Base-by-base conservation (phyloP, 2,329 filamentous ascomycete genomes). In the Colletotrichum kahawae region DNA sequence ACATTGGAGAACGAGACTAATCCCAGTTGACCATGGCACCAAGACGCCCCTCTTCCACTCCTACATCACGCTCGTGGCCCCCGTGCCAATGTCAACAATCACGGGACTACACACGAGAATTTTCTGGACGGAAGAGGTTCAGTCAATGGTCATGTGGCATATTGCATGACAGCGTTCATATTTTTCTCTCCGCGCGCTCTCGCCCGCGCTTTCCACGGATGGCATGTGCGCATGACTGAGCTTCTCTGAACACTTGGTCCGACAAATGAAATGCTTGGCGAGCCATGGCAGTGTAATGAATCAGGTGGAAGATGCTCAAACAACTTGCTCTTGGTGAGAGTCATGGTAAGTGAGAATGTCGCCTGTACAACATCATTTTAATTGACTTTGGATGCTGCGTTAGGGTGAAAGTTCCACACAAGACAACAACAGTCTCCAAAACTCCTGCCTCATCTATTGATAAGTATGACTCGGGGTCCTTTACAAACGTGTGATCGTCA, bases 21-120 rank as follows among this genome's bases (percentile, higher is more conserved):
- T 43, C 10, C 38, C 16, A n/a, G 16, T 43, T 43, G 38, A 43
- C 18, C 8, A 18, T 43, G 38, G 18, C 38, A n/a, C 38, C 18
- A 43, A 43, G 18, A 10, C 51, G 14, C 0, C 12, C 51, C 5
- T 0, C 12, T 1, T 33, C 1, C 29, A 21, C 9, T 31, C 4
- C 13, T 29, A n/a, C 14, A 34, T 13, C 31, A 9, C 8, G 7
- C 18, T 31, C 51, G 13, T 16, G 7, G 1, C 38, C 13, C 0
- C 0, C 0, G 4, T 18, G 18, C 18, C 16, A 18, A n/a, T 43
- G 38, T 18, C 38, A n/a, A 43, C 18, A 1, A 43, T 8, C 18
- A 43, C 16, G 18, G 38, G 0, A 43, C 16, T 0, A 43, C 0
- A 1, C 38, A 43, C 0, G 16, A n/a, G 0, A 16, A 1, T 43